Evolutionary conservation across 352 stramenopile species (phyloP).

Genomic region (Plasmopara viticola): DNA sequence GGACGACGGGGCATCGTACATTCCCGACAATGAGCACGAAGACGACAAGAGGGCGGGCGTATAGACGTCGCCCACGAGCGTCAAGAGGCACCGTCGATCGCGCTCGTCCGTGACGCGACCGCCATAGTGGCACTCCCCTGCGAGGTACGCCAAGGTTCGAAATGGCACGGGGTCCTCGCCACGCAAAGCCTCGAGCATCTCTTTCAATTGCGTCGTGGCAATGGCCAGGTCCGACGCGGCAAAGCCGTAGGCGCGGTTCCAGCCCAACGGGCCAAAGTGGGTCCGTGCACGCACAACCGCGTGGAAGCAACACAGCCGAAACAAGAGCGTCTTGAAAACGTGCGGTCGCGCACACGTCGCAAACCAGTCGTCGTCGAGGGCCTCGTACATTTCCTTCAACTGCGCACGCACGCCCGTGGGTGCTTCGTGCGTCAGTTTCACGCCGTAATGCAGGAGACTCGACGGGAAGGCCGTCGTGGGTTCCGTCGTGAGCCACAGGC

Average conservation of each 20-base stretch:
- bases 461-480: slow-evolving; percentile 91
- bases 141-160: slow-evolving; percentile 87
- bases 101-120: slow-evolving; percentile 93
- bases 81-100: slow-evolving; percentile 84
- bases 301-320: slow-evolving; percentile 91
- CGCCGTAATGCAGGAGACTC: slow-evolving; percentile 89
- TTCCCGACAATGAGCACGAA: slow-evolving; percentile 75
- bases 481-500: slow-evolving; percentile 93
- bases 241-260: slow-evolving; percentile 89
- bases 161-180: slow-evolving; percentile 75
- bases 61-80: slow-evolving; percentile 84
- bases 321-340: slow-evolving; percentile 83
- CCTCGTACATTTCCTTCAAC: slow-evolving; percentile 88
- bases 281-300: slow-evolving; percentile 78
- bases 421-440: slow-evolving; percentile 96
- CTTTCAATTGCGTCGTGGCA: slow-evolving; percentile 82
- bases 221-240: slow-evolving; percentile 80
- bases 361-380: slow-evolving; percentile 71
- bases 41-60: slow-evolving; percentile 68
- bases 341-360: slow-evolving; percentile 46
- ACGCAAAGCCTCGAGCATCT: slow-evolving; percentile 69
- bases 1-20: slow-evolving; percentile 66
- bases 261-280: slow-evolving; percentile 80
- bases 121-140: slow-evolving; percentile 94
- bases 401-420: slow-evolving; percentile 93